Evolutionary conservation across 2,329 filamentous ascomycete species (phyloP).

Genomic region (Metarhizium brunneum): DNA sequence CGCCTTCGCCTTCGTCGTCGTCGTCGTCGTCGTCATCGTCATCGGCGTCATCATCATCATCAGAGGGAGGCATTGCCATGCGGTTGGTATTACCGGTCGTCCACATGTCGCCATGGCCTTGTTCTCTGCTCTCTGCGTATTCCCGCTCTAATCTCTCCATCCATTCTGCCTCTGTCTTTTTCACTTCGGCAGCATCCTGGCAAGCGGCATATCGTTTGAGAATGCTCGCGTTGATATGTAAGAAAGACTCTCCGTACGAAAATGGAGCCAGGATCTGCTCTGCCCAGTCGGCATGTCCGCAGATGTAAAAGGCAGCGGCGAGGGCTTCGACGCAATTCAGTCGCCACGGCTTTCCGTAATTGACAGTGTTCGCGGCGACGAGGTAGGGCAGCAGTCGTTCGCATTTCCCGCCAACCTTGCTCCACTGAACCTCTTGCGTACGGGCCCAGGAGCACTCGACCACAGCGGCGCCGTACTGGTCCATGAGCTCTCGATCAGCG

Average conservation of each 20-base stretch:
- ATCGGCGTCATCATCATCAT: conserved; percentile 44
- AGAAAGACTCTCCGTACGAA: conserved; percentile 77
- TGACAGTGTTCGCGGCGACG: conserved; percentile 92
- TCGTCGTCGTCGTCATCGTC: conserved; percentile 36
- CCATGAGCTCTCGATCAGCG: conserved; percentile 71
- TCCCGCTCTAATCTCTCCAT: conserved; percentile 82
- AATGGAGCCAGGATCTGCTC: conserved; percentile 75
- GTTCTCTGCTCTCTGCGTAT: conserved; percentile 69
- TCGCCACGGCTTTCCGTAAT: conserved; percentile 92
- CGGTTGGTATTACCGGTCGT: conserved; percentile 83
- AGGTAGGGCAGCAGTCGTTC: conserved; percentile 88
- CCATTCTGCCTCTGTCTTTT: conserved; percentile 80
- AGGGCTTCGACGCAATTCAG: conserved; percentile 94
- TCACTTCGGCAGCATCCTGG: conserved; percentile 69
- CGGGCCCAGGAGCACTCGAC: conserved; percentile 97
- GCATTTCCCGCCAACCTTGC: conserved; percentile 84
- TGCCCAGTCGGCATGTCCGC: conserved; percentile 86
- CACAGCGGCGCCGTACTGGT: conserved; percentile 85
- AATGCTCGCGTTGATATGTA: conserved; percentile 80
- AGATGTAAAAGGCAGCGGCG: conserved; percentile 87
- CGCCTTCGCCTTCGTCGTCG: conserved; percentile 6
- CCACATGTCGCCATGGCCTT: conserved; percentile 71
- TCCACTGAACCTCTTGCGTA: conserved; percentile 84
- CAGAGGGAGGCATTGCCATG: conserved; percentile 41
- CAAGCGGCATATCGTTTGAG: conserved; percentile 81